Percentiles rank a stretch among this genome's conserved stretches.
phyloP scores from a whole-genome alignment of 257 asterid species.

The Fraxinus quadrangulata region DNA sequence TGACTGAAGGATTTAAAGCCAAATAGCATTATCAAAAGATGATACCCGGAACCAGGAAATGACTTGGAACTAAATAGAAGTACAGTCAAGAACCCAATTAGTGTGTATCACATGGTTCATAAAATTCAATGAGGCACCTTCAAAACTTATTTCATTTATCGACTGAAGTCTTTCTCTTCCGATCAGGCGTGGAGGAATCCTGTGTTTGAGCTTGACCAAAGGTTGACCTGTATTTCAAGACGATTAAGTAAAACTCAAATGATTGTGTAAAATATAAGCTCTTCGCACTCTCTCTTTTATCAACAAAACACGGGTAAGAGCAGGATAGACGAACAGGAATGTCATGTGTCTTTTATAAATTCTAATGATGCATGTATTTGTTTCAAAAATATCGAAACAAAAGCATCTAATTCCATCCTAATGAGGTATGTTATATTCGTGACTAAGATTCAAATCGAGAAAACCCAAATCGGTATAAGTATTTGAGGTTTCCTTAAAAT shows the following conservation, averaged over 20 bases:
- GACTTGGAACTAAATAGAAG: background rate
- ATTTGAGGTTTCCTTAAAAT: background rate
- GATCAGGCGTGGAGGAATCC: conserved; percentile 46
- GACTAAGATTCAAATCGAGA: background rate
- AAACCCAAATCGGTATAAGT: background rate
- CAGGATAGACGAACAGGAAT: background rate
- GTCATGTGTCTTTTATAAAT: background rate
- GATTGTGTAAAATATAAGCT: background rate
- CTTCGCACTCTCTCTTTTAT: no score
- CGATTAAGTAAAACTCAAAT: background rate
- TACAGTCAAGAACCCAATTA: background rate
- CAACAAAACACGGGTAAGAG: background rate
- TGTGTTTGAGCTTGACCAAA: conserved; percentile 66
- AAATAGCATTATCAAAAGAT: background rate
- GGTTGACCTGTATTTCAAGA: conserved; percentile 47
- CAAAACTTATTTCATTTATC: conserved; percentile 12
- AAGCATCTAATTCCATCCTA: background rate
- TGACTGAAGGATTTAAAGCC: no score
- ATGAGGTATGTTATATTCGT: background rate
- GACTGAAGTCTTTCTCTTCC: conserved; percentile 42
- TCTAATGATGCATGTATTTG: background rate
- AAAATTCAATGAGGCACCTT: background rate
- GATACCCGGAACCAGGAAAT: background rate
- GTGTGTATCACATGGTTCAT: background rate
- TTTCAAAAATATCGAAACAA: no score